These are phyloP conservation scores for Botryotinia globosa DNA, from an alignment of 2,329 filamentous ascomycete genomes.

Conservation along the genomic window DNA sequence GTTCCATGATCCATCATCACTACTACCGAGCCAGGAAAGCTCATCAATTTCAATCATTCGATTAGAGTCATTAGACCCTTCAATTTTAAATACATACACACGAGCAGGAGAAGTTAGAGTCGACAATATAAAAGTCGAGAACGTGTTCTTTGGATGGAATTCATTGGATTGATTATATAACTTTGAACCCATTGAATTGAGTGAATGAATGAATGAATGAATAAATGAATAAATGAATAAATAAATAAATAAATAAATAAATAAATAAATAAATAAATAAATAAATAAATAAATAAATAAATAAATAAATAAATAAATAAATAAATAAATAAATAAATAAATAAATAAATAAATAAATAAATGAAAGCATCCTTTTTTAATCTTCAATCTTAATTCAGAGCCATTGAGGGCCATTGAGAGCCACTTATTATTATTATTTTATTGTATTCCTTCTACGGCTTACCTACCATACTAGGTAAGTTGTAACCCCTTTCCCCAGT, in stretches of 20 bases:
- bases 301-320: too few relatives aligned
- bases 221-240: too few relatives aligned
- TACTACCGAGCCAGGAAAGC: too few relatives aligned
- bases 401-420: not conserved
- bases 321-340: too few relatives aligned
- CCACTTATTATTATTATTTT: constrained; percentile 8
- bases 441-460: not conserved
- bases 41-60: not conserved
- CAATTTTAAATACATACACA: not conserved
- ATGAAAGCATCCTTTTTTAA: not conserved
- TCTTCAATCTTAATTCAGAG: constrained; percentile 2
- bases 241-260: too few relatives aligned
- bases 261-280: too few relatives aligned
- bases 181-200: not conserved
- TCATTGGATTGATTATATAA: not conserved
- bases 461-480: too few relatives aligned
- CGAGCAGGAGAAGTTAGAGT: not conserved
- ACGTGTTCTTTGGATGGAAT: constrained; percentile 5
- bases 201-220: not conserved
- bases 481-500: not conserved
- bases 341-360: too few relatives aligned
- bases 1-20: not conserved
- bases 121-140: not conserved
- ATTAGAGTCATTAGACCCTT: not conserved
- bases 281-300: too few relatives aligned